These are phyloP conservation scores for Juncus effusus DNA, from an alignment of 176 grass and related monocot genomes.

Conservation along the genomic window DNA sequence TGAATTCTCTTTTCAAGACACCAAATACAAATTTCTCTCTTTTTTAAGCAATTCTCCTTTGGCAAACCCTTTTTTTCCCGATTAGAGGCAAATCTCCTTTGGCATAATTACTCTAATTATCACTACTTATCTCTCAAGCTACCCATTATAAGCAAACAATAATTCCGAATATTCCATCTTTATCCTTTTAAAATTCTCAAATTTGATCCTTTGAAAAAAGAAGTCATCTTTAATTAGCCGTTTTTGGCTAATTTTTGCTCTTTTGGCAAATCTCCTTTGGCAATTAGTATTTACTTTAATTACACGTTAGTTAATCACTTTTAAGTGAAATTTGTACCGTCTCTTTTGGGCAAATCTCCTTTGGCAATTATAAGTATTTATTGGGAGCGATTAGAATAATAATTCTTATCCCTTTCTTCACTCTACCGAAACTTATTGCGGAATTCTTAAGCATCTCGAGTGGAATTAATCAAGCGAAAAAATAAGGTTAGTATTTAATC, in stretches of 20 bases:
- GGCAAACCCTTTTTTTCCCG: slow-evolving; percentile 46
- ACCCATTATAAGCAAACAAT: slow-evolving; percentile 14
- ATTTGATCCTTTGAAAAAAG: slow-evolving; percentile 30
- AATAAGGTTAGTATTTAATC: slow-evolving; percentile 16
- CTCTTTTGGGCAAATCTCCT: slow-evolving; percentile 63
- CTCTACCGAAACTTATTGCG: slow-evolving; percentile 6
- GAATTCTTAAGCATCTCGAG: slow-evolving; percentile 6
- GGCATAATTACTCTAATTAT: slow-evolving; percentile 27
- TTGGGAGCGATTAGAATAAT: slow-evolving; percentile 5
- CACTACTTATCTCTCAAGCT: slow-evolving; percentile 23
- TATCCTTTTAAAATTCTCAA: background rate
- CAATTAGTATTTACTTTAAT: slow-evolving; percentile 42
- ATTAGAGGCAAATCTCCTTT: slow-evolving; percentile 54
- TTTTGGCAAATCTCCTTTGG: slow-evolving; percentile 66
- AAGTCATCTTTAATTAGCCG: slow-evolving; percentile 67
- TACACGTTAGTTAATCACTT: too few relatives aligned
- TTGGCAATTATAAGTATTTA: slow-evolving; percentile 35
- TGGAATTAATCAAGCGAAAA: slow-evolving; percentile 20
- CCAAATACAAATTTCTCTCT: slow-evolving; percentile 20
- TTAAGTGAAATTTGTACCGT: background rate
- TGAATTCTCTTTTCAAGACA: too few relatives aligned
- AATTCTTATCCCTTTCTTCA: slow-evolving; percentile 6
- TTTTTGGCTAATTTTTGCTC: slow-evolving; percentile 22
- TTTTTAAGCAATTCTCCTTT: slow-evolving; percentile 84
- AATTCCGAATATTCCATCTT: slow-evolving; percentile 13